phyloP scores from a whole-genome alignment of 2,329 filamentous ascomycete genomes.

The Fusarium coffeatum region DNA sequence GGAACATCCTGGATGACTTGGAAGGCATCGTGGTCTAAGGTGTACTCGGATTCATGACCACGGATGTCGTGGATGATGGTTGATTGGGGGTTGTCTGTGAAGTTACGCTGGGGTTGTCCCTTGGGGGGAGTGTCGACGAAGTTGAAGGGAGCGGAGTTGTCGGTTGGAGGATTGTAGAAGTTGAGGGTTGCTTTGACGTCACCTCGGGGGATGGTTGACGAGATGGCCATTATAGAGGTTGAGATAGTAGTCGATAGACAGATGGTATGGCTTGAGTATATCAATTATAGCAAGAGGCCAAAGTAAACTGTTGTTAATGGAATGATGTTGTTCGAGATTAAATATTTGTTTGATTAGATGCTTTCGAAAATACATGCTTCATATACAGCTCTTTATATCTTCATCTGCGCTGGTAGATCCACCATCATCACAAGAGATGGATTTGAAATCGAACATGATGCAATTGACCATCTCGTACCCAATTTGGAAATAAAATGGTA shows the following conservation, averaged over 20 bases:
- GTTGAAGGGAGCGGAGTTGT: slow-evolving; percentile 71
- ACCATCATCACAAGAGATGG: slow-evolving; percentile 21
- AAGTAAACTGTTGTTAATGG: slow-evolving; percentile 2
- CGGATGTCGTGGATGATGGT: slow-evolving; percentile 79
- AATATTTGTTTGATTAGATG: not conserved
- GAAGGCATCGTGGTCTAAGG: slow-evolving; percentile 81
- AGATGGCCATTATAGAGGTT: slow-evolving; percentile 53
- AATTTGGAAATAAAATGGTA: slow-evolving; percentile 33
- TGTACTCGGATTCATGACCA: slow-evolving; percentile 73
- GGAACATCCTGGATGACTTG: slow-evolving; percentile 69
- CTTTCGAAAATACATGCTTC: slow-evolving; percentile 10
- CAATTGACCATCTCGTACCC: slow-evolving; percentile 27
- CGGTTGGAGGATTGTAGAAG: slow-evolving; percentile 72
- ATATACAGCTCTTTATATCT: slow-evolving; percentile 34
- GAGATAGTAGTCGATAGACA: not conserved
- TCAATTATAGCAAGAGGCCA: not conserved
- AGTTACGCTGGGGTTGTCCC: slow-evolving; percentile 75
- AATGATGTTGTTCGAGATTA: not conserved
- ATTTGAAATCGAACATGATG: slow-evolving; percentile 47
- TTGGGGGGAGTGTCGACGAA: slow-evolving; percentile 73
- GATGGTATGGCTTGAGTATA: not conserved
- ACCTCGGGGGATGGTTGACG: slow-evolving; percentile 64
- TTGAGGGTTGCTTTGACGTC: slow-evolving; percentile 71
- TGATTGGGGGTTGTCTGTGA: slow-evolving; percentile 59
- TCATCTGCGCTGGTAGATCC: slow-evolving; percentile 1